These are phyloP conservation scores for Pleurozium schreberi DNA, from an alignment of 225 moss, liverwort and hornwort species.

Conservation along the genomic window DNA sequence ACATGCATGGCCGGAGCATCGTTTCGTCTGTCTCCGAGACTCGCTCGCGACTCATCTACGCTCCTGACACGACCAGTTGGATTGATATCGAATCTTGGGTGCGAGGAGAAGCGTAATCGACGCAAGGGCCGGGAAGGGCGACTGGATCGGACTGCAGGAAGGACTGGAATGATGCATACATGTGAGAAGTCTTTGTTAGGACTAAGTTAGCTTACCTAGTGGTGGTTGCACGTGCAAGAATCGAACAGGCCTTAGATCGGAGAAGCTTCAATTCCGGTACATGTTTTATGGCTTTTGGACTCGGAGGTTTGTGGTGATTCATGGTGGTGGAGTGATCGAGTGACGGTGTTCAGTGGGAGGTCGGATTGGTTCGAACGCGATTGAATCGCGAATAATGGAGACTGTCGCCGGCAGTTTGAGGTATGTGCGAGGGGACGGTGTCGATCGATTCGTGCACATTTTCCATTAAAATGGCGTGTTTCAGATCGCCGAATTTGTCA, in stretches of 20 bases:
- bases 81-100: not conserved
- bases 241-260: not conserved
- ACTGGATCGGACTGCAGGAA: not conserved
- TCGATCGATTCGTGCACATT: not conserved
- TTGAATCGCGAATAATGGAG: not conserved
- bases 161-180: not conserved
- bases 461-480: not conserved
- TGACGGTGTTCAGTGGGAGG: not conserved
- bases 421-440: not conserved
- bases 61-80: not conserved
- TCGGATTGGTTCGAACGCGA: not conserved
- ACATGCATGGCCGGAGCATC: not conserved
- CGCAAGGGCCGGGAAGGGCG: not conserved
- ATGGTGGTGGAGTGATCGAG: not conserved
- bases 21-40: not conserved
- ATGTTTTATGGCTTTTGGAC: not conserved
- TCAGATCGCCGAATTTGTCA: not conserved
- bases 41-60: not conserved
- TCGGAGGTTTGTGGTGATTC: not conserved
- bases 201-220: not conserved
- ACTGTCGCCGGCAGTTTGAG: not conserved
- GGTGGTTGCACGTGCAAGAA: not conserved
- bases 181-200: not conserved
- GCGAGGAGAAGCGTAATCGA: not conserved
- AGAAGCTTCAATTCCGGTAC: not conserved